Evolutionary conservation across 805 yeast genomes (phyloP).

Genomic region (Sporopachydermia quercuum): DNA sequence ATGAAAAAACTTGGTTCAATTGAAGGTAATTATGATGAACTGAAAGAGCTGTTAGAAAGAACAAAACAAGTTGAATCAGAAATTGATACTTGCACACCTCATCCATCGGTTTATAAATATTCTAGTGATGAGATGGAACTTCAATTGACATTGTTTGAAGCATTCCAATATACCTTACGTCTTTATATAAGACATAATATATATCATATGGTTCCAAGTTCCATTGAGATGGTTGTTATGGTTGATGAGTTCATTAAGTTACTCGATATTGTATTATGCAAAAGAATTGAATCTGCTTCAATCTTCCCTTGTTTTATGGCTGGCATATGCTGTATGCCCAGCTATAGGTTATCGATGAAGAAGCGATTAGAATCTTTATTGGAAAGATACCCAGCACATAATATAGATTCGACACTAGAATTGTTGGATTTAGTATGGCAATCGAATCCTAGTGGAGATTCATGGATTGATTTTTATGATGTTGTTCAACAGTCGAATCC

Average conservation of each 20-base stretch:
- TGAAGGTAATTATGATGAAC: neutral
- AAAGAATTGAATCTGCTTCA: neutral
- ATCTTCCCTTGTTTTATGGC: slow-evolving; percentile 1
- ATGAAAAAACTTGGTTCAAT: neutral
- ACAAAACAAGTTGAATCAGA: neutral
- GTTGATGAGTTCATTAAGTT: neutral
- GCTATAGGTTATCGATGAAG: neutral
- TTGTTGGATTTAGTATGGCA: neutral
- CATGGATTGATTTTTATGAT: neutral
- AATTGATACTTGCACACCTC: neutral
- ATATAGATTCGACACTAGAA: neutral
- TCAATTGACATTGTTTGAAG: neutral
- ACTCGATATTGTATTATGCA: neutral
- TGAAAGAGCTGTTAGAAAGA: slow-evolving; percentile 1
- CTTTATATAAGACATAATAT: neutral
- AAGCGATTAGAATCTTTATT: neutral
- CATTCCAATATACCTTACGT: neutral
- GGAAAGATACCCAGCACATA: neutral
- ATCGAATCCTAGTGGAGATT: neutral
- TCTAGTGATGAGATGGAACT: slow-evolving; percentile 1
- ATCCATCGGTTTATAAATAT: neutral
- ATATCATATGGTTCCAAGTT: neutral
- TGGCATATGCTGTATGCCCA: neutral
- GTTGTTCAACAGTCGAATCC: neutral
- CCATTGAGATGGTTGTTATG: neutral